Percentiles rank a stretch among this genome's conserved stretches.
These are phyloP conservation scores for Carex arenaria DNA, from an alignment of 202 grass and related monocot species.

Conservation along the genomic window DNA sequence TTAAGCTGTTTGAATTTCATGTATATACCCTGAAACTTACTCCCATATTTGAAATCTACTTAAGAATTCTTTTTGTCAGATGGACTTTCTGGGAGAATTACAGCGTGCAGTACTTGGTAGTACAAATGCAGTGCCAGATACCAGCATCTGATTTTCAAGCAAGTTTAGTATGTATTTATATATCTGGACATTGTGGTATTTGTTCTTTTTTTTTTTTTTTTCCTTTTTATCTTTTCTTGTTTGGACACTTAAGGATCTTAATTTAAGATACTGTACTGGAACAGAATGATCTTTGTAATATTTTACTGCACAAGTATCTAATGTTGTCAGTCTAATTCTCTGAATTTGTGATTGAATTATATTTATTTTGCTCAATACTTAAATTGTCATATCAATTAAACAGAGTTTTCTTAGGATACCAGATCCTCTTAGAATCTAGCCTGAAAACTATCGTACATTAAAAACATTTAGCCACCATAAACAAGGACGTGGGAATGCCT, in stretches of 20 bases:
- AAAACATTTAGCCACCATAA: not conserved
- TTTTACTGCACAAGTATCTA: not conserved
- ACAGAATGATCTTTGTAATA: not conserved
- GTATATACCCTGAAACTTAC: not conserved
- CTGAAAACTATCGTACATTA: not conserved
- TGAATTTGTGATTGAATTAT: slow-evolving; percentile 10
- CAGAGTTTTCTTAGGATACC: not conserved
- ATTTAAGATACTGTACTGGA: not conserved
- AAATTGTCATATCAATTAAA: not conserved
- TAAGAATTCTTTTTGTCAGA: slow-evolving; percentile 9
- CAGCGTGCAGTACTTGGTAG: slow-evolving; percentile 9
- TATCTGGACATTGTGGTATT: not conserved
- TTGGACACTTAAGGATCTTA: not conserved
- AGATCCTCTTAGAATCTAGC: not conserved
- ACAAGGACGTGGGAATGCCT: too few relatives aligned
- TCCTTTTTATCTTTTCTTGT: not conserved
- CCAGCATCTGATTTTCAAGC: not conserved
- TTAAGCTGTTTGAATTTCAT: not conserved
- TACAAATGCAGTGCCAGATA: slow-evolving; percentile 11
- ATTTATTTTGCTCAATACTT: not conserved
- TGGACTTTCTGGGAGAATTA: slow-evolving; percentile 43
- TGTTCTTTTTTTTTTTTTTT: not conserved
- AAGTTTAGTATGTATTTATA: not conserved
- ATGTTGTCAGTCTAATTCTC: not conserved
- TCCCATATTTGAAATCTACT: slow-evolving; percentile 5